Base-by-base conservation (phyloP, 352 stramenopile species). In the Phytophthora vignae region DNA sequence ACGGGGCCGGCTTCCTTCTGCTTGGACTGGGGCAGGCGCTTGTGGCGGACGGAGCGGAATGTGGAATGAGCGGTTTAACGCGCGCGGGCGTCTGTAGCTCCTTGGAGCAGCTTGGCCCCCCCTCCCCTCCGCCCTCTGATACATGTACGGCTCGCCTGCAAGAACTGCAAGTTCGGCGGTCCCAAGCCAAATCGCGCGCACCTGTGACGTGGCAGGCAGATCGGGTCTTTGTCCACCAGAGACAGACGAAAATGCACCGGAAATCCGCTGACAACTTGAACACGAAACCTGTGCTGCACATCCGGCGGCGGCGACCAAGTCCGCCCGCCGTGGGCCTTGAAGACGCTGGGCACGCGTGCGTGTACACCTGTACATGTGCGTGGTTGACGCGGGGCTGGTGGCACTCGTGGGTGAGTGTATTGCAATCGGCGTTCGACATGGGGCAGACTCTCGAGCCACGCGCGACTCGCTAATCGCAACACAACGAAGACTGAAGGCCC, bases 401-500 rank as follows among this genome's bases (percentile, higher is more conserved):
- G 44, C 8, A 1, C 27, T 31, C 27, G 27, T 29, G 27, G 27
- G 33, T 40, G 33, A 40, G 10, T 1, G 10, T 40, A 14, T 17
- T 17, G 55, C 33, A 17, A n/a, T 22, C 36, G 21, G 19, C 36
- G 7, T 19, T 63, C 56, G 25, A 42, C 33, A 10, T 31, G 2
- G 27, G 27, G 33, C 33, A 40, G 9, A 31, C 9, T 40, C 12
- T 5, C 33, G 9, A 21, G 52, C 38, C 12, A 56, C 42, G 49
- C 40, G 6, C 36, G 67, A 73, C 67, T 71, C 49, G 61, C 67
- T 73, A 73, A 73, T 73, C 66, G 59, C 66, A 68, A 60, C 44
- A 27, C 25, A 15, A 65, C 44, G 64, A 65, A 55, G 52, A 27
- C 14, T 29, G 44, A 40, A 40, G 65, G 19, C 64, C 64, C 64